Conservation (phyloP, 345 rosid species). For the Eucalyptus dawsonii region DNA sequence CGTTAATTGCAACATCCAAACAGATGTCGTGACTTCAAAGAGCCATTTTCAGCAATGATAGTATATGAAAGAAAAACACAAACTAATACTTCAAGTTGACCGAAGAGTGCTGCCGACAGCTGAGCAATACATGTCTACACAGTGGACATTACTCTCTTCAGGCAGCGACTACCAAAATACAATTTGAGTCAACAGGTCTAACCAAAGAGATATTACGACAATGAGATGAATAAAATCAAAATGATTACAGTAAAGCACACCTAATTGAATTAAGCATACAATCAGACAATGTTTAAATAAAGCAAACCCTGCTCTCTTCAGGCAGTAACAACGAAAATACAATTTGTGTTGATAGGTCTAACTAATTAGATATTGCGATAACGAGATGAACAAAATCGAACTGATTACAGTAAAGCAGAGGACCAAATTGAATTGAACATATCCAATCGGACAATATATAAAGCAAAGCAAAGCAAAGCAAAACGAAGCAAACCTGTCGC, state of each 20-base stretch:
- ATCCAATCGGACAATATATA: not conserved
- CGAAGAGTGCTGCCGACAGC: not conserved
- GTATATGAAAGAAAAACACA: not conserved
- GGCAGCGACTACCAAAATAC: not conserved
- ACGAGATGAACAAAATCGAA: not conserved
- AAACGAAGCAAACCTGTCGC: slow-evolving; percentile 43
- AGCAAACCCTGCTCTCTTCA: slow-evolving; percentile 12
- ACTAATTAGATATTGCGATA: not conserved
- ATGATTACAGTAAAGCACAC: not conserved
- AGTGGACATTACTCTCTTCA: slow-evolving; percentile 9
- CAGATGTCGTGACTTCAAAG: not conserved
- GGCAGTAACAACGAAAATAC: not conserved
- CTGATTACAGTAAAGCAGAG: not conserved
- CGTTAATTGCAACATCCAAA: not conserved
- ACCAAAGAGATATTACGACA: not conserved
- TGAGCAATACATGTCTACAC: not conserved
- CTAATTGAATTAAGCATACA: not conserved
- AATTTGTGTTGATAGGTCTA: not conserved
- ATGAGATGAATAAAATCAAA: not conserved
- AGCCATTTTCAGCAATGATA: not conserved
- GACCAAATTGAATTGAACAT: not conserved
- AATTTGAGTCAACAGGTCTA: not conserved
- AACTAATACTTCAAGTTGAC: not conserved
- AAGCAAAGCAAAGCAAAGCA: not conserved
- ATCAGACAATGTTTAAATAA: not conserved